These are phyloP conservation scores for Linnemannia elongata DNA, from an alignment of 192 early-diverging fungal species.

Conservation along the genomic window DNA sequence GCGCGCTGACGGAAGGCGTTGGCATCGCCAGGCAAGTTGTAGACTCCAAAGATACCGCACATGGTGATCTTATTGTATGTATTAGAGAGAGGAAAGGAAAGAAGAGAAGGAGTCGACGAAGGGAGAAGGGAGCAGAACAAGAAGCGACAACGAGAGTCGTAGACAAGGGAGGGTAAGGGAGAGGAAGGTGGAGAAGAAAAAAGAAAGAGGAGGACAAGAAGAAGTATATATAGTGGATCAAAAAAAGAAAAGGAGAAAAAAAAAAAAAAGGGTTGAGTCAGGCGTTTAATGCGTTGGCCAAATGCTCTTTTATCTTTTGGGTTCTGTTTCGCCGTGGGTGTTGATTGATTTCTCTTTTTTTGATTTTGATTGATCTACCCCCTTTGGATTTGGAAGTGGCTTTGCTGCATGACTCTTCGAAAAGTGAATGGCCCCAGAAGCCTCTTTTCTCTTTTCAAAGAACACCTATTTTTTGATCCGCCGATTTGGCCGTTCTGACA, in stretches of 20 bases:
- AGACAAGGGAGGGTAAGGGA: neutral
- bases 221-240: neutral
- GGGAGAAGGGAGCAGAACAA: neutral
- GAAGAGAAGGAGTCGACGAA: neutral
- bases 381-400: neutral
- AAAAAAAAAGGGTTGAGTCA: conserved; percentile 1
- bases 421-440: neutral
- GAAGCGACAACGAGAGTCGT: neutral
- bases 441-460: neutral
- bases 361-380: neutral
- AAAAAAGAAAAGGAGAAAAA: neutral
- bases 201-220: neutral
- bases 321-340: neutral
- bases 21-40: conserved; percentile 86
- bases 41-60: conserved; percentile 98
- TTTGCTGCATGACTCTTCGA: conserved; percentile 5
- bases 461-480: neutral
- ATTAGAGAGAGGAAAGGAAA: neutral
- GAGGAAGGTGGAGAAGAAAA: neutral
- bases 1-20: conserved; percentile 85
- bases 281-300: neutral
- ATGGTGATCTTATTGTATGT: conserved; percentile 63
- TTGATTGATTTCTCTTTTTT: neutral
- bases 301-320: neutral
- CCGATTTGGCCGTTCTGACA: conserved; percentile 7